Evolutionary conservation across 148 eudicot genomes (phyloP), one percentile per base, ranked within the genome.

Genomic region (Amaranthus hypochondriacus): DNA sequence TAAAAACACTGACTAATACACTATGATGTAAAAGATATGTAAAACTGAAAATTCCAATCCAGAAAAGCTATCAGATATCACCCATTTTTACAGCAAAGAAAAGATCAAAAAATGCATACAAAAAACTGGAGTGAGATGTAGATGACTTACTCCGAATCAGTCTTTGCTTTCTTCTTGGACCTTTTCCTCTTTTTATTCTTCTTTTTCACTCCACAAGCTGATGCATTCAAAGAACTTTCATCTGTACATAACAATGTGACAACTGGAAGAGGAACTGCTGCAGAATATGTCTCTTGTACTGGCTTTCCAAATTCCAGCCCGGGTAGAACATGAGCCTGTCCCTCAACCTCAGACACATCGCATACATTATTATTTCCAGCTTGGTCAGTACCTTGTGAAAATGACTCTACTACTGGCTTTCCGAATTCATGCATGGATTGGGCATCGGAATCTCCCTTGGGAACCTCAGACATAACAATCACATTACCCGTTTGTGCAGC

Each of bases 161-260:
- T 46, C 62, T 62, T 81, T 52, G 50, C 73, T 61, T 76, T 84
- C 77, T 82, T 79, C 14, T 77, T 84, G 59, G 81, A 76, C 77
- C 70, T 85, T 70, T 66, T 78, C 78, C 66, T 89, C 47, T 42
- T 77, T 73, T 64, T 82, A 71, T 77, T 66, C 21, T 69, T 80
- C 47, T 74, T 63, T 70, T 80, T 86, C 73, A 12, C 77, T 0
- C 65, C 77, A 80, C 80, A 53, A 21, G 78, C 66, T 66, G 80
- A 66, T 68, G 74, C 75, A 61, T 5, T 46, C 10, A 43, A 21
- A 55, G 65, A 56, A 75, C 75, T 74, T 56, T 77, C 77, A 54
- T 47, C 82, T 63, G 73, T 50, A 57, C 49, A 47, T 42, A 86
- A 56, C 9, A 85, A 86, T 69, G 74, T 76, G 74, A 75, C 71